These are phyloP conservation scores for Leucogyrophana mollusca DNA, from an alignment of 768 basidiomycete species.

Conservation along the genomic window DNA sequence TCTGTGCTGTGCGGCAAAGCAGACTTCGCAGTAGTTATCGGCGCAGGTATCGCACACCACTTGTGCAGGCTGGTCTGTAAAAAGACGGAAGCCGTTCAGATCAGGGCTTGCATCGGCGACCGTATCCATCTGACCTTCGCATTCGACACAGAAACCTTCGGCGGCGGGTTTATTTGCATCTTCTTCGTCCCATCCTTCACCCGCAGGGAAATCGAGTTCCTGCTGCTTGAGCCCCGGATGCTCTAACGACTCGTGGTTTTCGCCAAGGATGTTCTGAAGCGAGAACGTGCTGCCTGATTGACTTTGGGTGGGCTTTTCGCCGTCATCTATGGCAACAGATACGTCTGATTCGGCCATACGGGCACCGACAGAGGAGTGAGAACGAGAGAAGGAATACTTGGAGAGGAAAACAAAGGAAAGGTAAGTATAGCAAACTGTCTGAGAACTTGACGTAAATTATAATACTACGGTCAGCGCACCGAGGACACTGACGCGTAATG, in stretches of 20 bases:
- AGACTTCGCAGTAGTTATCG: slow-evolving; percentile 81
- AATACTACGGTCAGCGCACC: too few species aligned
- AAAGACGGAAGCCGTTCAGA: neutral
- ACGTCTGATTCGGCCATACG: slow-evolving; percentile 20
- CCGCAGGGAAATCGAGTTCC: slow-evolving; percentile 35
- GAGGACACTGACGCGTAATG: too few species aligned
- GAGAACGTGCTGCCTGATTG: slow-evolving; percentile 41
- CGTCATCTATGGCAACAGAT: slow-evolving; percentile 13
- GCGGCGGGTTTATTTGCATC: slow-evolving; percentile 38
- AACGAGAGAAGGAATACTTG: too few species aligned
- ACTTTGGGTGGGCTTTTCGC: slow-evolving; percentile 2
- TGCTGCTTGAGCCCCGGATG: slow-evolving; percentile 39
- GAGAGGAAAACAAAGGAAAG: neutral
- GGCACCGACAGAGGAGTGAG: neutral
- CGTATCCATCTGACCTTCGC: too few species aligned
- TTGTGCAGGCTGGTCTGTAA: slow-evolving; percentile 78
- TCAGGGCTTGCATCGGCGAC: neutral
- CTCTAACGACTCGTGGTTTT: slow-evolving; percentile 62
- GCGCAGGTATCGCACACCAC: slow-evolving; percentile 68
- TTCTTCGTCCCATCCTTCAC: slow-evolving; percentile 71
- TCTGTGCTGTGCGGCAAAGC: slow-evolving; percentile 81
- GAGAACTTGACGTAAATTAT: too few species aligned
- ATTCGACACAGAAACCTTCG: slow-evolving; percentile 79
- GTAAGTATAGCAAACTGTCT: too few species aligned
- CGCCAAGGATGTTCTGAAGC: slow-evolving; percentile 67